Evolutionary conservation across 2,329 filamentous ascomycete genomes (phyloP).

Genomic region (Claviceps cyperi): DNA sequence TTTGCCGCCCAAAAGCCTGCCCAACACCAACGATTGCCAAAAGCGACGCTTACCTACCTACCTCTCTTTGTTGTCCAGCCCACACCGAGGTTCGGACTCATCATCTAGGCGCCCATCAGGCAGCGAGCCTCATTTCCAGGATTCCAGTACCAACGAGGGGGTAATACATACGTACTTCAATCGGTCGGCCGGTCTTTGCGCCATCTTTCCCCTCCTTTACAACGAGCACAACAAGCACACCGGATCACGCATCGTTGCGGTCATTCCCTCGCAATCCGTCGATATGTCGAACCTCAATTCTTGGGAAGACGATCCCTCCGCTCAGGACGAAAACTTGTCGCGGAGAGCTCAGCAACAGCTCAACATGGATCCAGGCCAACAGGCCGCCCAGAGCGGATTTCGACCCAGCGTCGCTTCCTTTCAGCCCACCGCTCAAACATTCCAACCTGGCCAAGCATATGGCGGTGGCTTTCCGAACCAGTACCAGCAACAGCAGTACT

Average conservation of each 20-base stretch:
- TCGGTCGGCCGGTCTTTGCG: not conserved
- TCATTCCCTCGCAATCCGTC: not conserved
- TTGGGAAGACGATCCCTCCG: conserved; percentile 79
- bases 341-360: conserved; percentile 63
- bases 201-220: not conserved
- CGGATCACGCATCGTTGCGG: no score
- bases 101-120: not conserved
- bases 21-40: not conserved
- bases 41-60: not conserved
- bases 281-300: conserved; percentile 82
- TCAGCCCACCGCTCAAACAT: conserved; percentile 54
- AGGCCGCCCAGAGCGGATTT: conserved; percentile 29
- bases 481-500: conserved; percentile 35
- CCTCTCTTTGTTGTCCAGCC: not conserved
- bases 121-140: not conserved
- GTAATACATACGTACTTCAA: not conserved
- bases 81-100: not conserved
- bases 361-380: conserved; percentile 45
- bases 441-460: conserved; percentile 58
- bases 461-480: conserved; percentile 41
- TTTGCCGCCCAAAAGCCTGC: conserved; percentile 3
- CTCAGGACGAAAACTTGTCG: conserved; percentile 64
- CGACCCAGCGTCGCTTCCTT: conserved; percentile 48
- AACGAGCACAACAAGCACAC: not conserved
- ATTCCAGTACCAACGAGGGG: conserved; percentile 1